These are phyloP conservation scores for Borealophlyctis nickersoniae DNA, from an alignment of 192 early-diverging fungal species.

Conservation along the genomic window DNA sequence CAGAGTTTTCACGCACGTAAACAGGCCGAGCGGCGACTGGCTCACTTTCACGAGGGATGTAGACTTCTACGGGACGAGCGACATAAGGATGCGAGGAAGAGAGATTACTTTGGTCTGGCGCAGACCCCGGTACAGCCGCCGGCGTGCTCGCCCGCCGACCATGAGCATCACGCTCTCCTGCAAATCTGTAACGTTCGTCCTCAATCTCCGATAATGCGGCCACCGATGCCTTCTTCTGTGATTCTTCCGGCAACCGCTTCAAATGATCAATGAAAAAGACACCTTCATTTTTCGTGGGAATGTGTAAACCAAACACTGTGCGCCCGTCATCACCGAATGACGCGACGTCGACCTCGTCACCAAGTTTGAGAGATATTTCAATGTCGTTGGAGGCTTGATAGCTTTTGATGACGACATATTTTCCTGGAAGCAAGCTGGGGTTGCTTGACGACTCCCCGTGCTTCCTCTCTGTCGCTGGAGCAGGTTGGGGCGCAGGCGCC, in stretches of 20 bases:
- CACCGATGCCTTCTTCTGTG: neutral
- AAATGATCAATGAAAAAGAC: slow-evolving; percentile 11
- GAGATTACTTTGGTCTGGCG: neutral
- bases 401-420: slow-evolving; percentile 14
- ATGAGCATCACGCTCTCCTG: no score
- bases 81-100: neutral
- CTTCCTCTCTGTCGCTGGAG: neutral
- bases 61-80: neutral
- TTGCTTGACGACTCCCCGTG: neutral
- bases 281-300: slow-evolving; percentile 12
- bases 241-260: slow-evolving; percentile 1
- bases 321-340: slow-evolving; percentile 4
- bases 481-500: neutral
- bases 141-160: neutral
- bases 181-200: no score
- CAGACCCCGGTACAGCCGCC: no score
- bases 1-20: no score
- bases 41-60: neutral
- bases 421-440: neutral
- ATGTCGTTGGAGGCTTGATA: slow-evolving; percentile 8
- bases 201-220: no score
- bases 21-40: no score
- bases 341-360: slow-evolving; percentile 23
- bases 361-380: slow-evolving; percentile 18
- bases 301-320: slow-evolving; percentile 14